Evolutionary conservation across 2,329 filamentous ascomycete species (phyloP).

Genomic region (Botrytis fragariae): DNA sequence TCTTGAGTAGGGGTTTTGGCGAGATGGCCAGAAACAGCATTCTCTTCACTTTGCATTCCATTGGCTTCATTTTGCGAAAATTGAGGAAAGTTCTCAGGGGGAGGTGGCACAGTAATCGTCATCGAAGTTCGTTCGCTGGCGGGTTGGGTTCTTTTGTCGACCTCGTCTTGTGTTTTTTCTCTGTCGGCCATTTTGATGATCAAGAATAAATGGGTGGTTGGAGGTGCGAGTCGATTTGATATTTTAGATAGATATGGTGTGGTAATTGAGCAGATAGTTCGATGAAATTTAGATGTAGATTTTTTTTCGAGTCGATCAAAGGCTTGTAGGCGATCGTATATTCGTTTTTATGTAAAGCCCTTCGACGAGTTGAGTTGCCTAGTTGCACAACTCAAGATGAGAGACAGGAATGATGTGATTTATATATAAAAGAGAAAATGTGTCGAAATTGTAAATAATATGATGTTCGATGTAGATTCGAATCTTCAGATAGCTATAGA

Average conservation of each 20-base stretch:
- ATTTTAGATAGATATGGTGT: background rate
- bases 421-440: too few relatives aligned
- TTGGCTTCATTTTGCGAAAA: background rate
- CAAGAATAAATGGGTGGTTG: background rate
- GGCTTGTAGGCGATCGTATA: background rate
- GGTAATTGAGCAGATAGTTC: background rate
- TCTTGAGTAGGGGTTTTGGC: background rate
- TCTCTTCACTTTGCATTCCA: background rate
- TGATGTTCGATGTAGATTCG: background rate
- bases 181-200: background rate
- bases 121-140: background rate
- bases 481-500: background rate
- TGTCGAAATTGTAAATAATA: background rate
- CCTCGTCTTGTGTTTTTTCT: background rate
- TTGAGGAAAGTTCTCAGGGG: background rate
- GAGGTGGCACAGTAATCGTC: background rate
- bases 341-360: background rate
- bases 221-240: background rate
- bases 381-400: background rate
- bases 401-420: background rate
- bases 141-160: background rate
- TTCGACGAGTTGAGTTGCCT: background rate
- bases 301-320: background rate
- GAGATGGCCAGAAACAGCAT: background rate
- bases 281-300: background rate